Percentiles rank a stretch among this genome's conserved stretches.
Conservation (phyloP, 2,329 filamentous ascomycete genomes). For the Aspergillus sp. region DNA sequence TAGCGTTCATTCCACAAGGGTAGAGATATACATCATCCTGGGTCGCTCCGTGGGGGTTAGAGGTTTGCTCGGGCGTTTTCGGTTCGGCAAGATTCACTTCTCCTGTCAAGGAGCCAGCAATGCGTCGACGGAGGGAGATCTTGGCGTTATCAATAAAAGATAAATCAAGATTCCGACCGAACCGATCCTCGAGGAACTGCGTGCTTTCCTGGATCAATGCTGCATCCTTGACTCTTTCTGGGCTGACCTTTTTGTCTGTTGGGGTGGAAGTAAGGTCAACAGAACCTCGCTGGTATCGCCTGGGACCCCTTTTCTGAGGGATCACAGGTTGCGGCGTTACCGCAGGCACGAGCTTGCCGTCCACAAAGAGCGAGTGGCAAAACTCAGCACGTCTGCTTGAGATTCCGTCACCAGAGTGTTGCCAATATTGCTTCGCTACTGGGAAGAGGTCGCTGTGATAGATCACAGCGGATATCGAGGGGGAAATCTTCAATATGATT, state of each 20-base stretch:
- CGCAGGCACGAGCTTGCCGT: neutral
- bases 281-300: neutral
- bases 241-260: neutral
- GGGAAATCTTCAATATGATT: neutral
- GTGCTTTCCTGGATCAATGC: neutral
- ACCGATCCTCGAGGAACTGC: neutral
- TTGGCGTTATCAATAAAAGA: neutral
- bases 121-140: neutral
- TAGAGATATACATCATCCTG: neutral
- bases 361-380: neutral
- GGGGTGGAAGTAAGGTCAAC: neutral
- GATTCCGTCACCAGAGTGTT: neutral
- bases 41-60: neutral
- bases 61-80: neutral
- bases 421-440: neutral
- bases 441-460: neutral
- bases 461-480: neutral
- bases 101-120: neutral
- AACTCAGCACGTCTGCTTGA: conserved; percentile 2
- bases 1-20: neutral
- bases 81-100: neutral
- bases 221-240: neutral
- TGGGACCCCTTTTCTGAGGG: neutral
- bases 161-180: neutral
- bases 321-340: neutral